phyloP scores from a whole-genome alignment of 108 stramenopile species.

The Cylindrotheca fusiformis region DNA sequence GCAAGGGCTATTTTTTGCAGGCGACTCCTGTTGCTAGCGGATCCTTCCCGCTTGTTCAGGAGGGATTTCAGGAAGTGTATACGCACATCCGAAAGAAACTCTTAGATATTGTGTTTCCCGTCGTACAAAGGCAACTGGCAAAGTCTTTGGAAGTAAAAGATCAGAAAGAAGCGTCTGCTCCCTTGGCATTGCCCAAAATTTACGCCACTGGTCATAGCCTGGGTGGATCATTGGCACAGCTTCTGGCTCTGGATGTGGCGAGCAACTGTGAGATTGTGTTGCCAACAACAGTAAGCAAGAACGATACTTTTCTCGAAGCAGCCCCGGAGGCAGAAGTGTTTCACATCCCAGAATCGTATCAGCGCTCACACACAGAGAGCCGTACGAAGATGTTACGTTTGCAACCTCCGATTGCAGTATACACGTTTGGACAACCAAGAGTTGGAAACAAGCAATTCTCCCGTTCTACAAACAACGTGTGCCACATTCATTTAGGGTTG shows the following conservation, averaged over 20 bases:
- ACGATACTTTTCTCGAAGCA: no score
- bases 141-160: slow-evolving; percentile 15
- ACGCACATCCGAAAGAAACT: slow-evolving; percentile 61
- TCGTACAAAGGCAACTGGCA: slow-evolving; percentile 65
- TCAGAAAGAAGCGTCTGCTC: no score
- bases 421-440: slow-evolving; percentile 68
- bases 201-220: slow-evolving; percentile 77
- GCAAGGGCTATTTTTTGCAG: no score
- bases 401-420: slow-evolving; percentile 73
- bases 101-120: slow-evolving; percentile 46
- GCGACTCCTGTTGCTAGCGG: slow-evolving; percentile 64
- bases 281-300: slow-evolving; percentile 7
- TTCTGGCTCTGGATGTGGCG: slow-evolving; percentile 72
- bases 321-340: no score
- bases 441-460: slow-evolving; percentile 61
- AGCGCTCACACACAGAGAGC: no score
- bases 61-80: slow-evolving; percentile 73
- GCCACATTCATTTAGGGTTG: slow-evolving; percentile 75
- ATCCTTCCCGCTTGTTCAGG: slow-evolving; percentile 71
- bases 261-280: slow-evolving; percentile 70
- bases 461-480: slow-evolving; percentile 70
- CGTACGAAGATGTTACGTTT: slow-evolving; percentile 31
- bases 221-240: slow-evolving; percentile 71
- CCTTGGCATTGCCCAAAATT: slow-evolving; percentile 71
- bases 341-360: no score